Evolutionary conservation across 306 rosid species (phyloP).

Genomic region (Cucumis hystrix): DNA sequence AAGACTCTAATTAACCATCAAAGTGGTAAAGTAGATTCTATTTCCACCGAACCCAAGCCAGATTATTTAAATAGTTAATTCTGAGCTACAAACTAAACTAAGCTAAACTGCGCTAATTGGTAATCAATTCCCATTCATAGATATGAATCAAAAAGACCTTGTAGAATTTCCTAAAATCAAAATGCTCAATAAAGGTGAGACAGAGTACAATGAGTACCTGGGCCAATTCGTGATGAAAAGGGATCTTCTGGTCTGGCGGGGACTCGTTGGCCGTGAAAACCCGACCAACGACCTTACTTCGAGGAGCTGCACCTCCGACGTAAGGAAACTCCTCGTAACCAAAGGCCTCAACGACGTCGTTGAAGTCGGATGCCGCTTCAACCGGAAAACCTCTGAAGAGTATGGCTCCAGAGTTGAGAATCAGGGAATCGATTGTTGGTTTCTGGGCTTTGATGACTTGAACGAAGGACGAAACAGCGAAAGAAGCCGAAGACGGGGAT

Average conservation of each 20-base stretch:
- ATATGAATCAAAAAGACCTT: background rate
- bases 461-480: conserved; percentile 15
- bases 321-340: conserved; percentile 76
- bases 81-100: background rate
- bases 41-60: background rate
- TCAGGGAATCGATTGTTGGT: conserved; percentile 29
- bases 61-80: background rate
- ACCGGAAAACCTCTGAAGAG: conserved; percentile 51
- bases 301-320: conserved; percentile 79
- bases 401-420: conserved; percentile 51
- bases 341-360: conserved; percentile 65
- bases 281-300: conserved; percentile 63
- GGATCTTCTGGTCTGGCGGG: conserved; percentile 82
- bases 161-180: background rate
- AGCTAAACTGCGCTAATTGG: background rate
- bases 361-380: conserved; percentile 51
- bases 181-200: background rate
- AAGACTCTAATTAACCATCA: background rate
- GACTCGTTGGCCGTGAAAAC: conserved; percentile 89
- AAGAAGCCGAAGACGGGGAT: conserved; percentile 18
- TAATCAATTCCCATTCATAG: background rate
- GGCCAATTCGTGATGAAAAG: conserved; percentile 84
- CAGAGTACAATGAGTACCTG: conserved; percentile 25
- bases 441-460: conserved; percentile 32
- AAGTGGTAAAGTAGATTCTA: background rate